Conservation (phyloP, 2,329 filamentous ascomycete genomes). For the Zarea fungicola region DNA sequence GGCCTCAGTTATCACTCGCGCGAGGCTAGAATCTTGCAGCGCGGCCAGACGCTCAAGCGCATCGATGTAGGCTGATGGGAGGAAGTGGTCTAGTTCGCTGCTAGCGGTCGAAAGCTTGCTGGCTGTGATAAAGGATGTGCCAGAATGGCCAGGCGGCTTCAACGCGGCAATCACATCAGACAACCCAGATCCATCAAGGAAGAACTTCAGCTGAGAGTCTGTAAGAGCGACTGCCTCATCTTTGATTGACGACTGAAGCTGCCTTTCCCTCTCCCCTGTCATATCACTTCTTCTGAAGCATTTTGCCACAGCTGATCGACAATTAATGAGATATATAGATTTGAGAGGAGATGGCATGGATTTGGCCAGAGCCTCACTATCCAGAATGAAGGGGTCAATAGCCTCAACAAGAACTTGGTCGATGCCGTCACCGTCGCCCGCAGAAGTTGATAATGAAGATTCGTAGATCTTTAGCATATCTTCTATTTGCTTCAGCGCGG, state of each 20-base stretch:
- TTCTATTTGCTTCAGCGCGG: constrained; percentile 72
- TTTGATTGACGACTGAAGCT: constrained; percentile 53
- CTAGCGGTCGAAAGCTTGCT: constrained; percentile 59
- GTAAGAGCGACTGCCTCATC: constrained; percentile 53
- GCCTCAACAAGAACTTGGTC: constrained; percentile 70
- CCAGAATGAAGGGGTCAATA: constrained; percentile 77
- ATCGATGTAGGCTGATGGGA: constrained; percentile 90
- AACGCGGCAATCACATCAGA: constrained; percentile 52
- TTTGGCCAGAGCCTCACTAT: constrained; percentile 65
- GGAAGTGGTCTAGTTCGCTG: constrained; percentile 79
- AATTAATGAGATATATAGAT: constrained; percentile 71
- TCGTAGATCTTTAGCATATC: constrained; percentile 83
- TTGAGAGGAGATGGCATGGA: constrained; percentile 53
- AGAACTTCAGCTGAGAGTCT: constrained; percentile 65
- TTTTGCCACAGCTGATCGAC: constrained; percentile 52
- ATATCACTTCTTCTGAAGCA: constrained; percentile 60
- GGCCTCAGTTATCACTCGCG: constrained; percentile 71
- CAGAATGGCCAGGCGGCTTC: not conserved
- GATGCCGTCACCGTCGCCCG: constrained; percentile 63
- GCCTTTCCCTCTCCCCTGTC: constrained; percentile 47
- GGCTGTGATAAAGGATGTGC: constrained; percentile 38
- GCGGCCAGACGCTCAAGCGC: constrained; percentile 74
- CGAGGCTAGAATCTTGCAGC: constrained; percentile 66
- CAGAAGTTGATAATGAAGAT: constrained; percentile 61
- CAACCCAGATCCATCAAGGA: constrained; percentile 71